Evolutionary conservation across 306 rosid species (phyloP), one percentile per base, ranked within the genome.

Genomic region (Medicago lupulina): DNA sequence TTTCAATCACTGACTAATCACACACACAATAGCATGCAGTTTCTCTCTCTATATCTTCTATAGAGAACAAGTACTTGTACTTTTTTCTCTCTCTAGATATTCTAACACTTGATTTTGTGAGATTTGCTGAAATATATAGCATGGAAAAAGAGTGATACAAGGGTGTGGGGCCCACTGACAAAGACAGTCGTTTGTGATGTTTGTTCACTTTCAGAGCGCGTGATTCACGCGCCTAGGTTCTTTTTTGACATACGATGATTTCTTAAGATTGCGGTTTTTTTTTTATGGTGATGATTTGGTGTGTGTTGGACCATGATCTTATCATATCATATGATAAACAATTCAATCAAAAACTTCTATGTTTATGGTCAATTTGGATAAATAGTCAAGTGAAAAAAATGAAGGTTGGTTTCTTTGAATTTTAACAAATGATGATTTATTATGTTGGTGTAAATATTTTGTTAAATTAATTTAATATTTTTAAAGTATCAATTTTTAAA

Each of bases 141-240:
- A 25, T 34, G 38, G 38, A 34, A 34, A 34, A 13, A 49, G 28
- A 31, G 77, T 9, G 47, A 1, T 16, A 8, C 10, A 9, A 40
- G 8, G n/a, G 15, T 1, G 74, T 78, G 80, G 87, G 90, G 3
- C 82, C 96, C 88, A 78, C 81, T 28, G 17, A 76, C 40, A 63
- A 72, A 40, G 31, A 75, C 70, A 67, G 25, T 50, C 0, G 58
- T 74, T 87, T 73, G 84, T 44, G 68, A 79, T 70, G 74, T 87
- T 78, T 78, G 70, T 85, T 72, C 14, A 9, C 54, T 50, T 17
- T 41, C 38, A 44, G 23, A 65, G 87, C 88, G 79, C 28, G 79
- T 50, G 39, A 4, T 16, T 46, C 68, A 80, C 79, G 81, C 82
- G 77, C 15, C 79, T 9, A 70, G 21, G 36, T 40, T 77, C 47